These are phyloP conservation scores for Pogostemon cablin DNA, from an alignment of 257 asterid species.

Conservation along the genomic window DNA sequence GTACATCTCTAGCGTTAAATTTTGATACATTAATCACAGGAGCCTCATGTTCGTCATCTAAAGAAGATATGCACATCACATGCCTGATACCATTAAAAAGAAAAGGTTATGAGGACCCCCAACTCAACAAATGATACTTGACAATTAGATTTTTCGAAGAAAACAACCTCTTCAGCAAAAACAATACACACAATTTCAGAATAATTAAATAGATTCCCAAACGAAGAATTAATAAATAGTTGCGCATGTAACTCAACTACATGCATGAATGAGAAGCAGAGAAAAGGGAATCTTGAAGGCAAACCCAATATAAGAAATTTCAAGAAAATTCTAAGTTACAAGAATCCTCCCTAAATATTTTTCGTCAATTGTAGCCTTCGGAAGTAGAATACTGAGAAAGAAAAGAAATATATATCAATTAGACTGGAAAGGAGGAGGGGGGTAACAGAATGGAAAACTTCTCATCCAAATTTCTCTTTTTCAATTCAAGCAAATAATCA, in stretches of 20 bases:
- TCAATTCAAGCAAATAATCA: not conserved
- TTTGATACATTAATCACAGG: slow-evolving; percentile 33
- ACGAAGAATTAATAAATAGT: slow-evolving; percentile 6
- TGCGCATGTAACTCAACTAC: slow-evolving; percentile 15
- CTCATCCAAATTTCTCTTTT: not conserved
- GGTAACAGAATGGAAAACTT: not conserved
- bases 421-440: not conserved
- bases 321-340: slow-evolving; percentile 9
- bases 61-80: slow-evolving; percentile 31
- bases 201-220: not conserved
- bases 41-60: slow-evolving; percentile 54
- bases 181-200: slow-evolving; percentile 13
- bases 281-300: not conserved
- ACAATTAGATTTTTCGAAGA: slow-evolving; percentile 6
- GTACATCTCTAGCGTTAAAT: slow-evolving; percentile 26
- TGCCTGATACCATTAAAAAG: slow-evolving; percentile 21
- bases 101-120: slow-evolving; percentile 18
- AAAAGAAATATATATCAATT: not conserved
- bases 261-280: slow-evolving; percentile 33
- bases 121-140: not conserved
- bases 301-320: slow-evolving; percentile 12
- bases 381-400: slow-evolving; percentile 16
- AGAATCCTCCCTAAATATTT: slow-evolving; percentile 9
- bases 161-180: slow-evolving; percentile 10
- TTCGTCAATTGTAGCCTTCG: not conserved